phyloP scores from a whole-genome alignment of 352 stramenopile species.

The Pythium phragmitis region DNA sequence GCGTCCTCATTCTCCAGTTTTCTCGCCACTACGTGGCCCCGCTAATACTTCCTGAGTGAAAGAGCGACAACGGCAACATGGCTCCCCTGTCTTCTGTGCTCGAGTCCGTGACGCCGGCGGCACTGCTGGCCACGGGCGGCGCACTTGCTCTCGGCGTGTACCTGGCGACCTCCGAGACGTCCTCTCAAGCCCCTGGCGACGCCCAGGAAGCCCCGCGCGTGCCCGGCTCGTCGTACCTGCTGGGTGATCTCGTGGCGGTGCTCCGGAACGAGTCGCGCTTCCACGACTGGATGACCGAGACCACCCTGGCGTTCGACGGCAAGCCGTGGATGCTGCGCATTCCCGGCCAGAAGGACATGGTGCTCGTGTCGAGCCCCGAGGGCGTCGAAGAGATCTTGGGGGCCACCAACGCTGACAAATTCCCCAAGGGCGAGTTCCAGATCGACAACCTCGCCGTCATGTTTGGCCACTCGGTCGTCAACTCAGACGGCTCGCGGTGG shows the following conservation, averaged over 20 bases:
- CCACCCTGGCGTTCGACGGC: slow-evolving; percentile 7
- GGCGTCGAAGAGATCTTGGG: slow-evolving; percentile 30
- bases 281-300: slow-evolving; percentile 47
- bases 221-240: slow-evolving; percentile 22
- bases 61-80: neutral
- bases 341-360: slow-evolving; percentile 11
- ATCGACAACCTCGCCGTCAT: slow-evolving; percentile 22
- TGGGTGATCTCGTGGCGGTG: slow-evolving; percentile 41
- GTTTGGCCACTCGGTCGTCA: slow-evolving; percentile 27
- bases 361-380: slow-evolving; percentile 29
- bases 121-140: slow-evolving; percentile 3
- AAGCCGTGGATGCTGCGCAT: slow-evolving; percentile 27
- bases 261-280: slow-evolving; percentile 30
- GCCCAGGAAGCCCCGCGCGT: neutral
- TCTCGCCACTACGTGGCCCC: no score
- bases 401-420: slow-evolving; percentile 32
- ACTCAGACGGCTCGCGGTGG: slow-evolving; percentile 31
- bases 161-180: neutral
- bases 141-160: neutral
- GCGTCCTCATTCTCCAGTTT: no score
- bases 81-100: neutral
- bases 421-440: slow-evolving; percentile 28
- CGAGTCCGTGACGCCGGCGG: neutral
- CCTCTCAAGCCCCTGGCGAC: neutral
- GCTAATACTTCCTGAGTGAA: no score